These are phyloP conservation scores for Fragaria iinumae DNA, from an alignment of 306 rosid species.

Conservation along the genomic window DNA sequence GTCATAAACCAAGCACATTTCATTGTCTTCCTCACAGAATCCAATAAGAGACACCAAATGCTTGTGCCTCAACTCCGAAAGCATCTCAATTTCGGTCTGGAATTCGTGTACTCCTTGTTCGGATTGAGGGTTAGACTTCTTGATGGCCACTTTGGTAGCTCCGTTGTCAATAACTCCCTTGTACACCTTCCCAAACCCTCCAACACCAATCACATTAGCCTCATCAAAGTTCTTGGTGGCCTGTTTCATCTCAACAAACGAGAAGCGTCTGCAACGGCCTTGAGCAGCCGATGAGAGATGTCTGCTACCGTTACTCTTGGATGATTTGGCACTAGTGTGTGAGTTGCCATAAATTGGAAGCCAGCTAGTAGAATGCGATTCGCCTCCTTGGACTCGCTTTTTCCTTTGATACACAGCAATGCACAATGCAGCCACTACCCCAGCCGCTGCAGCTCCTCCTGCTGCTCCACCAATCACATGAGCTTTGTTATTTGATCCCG, in stretches of 20 bases:
- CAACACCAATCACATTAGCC: slow-evolving; percentile 48
- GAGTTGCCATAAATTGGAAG: slow-evolving; percentile 50
- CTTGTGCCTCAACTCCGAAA: slow-evolving; percentile 54
- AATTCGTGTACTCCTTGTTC: slow-evolving; percentile 57
- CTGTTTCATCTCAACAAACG: slow-evolving; percentile 38
- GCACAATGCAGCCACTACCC: slow-evolving; percentile 43
- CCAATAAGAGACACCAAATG: slow-evolving; percentile 52
- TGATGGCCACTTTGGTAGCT: slow-evolving; percentile 47
- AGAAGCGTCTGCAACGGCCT: slow-evolving; percentile 49
- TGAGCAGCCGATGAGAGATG: slow-evolving; percentile 41
- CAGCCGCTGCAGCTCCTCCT: slow-evolving; percentile 50
- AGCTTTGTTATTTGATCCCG: slow-evolving; percentile 12
- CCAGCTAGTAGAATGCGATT: slow-evolving; percentile 47
- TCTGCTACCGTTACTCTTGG: slow-evolving; percentile 37
- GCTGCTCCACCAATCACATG: slow-evolving; percentile 49
- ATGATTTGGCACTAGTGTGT: slow-evolving; percentile 41
- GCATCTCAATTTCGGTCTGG: slow-evolving; percentile 57
- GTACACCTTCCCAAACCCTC: slow-evolving; percentile 59
- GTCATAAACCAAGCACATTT: slow-evolving; percentile 55
- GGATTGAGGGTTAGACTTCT: slow-evolving; percentile 49
- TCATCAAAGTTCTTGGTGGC: slow-evolving; percentile 47
- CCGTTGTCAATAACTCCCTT: slow-evolving; percentile 42
- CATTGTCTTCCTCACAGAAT: slow-evolving; percentile 49
- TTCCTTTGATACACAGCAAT: slow-evolving; percentile 44
- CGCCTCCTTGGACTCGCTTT: slow-evolving; percentile 29